Evolutionary conservation across 2,329 filamentous ascomycete genomes (phyloP), one percentile per base, ranked within the genome.

Genomic region (Verticillium longisporum): DNA sequence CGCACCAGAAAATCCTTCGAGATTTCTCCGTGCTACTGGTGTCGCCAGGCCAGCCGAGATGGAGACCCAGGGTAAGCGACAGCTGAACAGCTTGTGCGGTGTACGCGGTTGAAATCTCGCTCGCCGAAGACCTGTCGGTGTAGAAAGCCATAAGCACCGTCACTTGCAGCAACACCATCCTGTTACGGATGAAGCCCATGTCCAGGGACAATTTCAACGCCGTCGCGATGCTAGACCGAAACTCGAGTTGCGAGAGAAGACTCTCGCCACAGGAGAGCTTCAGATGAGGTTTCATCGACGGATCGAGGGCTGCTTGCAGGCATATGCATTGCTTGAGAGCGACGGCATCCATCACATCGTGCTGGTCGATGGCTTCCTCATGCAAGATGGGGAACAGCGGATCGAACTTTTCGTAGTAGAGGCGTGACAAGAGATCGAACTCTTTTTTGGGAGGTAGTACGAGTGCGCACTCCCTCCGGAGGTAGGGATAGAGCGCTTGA

Each of bases 41-140:
- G 4, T 62, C 67, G 14, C 65, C 66, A 1, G 66, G 67, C 60
- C 67, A 68, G 26, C 66, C 64, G 5, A 68, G 61, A 38, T 68
- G 67, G 18, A 68, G 67, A 1, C 66, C 67, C 31, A 68, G 62
- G 1, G 65, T 68, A 55, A 66, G 67, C n/a, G 66, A 63, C 31
- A 67, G 64, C 9, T 61, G 66, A 5, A 68, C 63, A 10, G 66
- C 64, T 58, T 68, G 67, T 6, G 66, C 66, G 14, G 65, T 64
- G 56, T 66, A 66, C 34, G 61, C 56, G 33, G 59, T 60, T 9
- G 65, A 66, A 7, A 66, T 37, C 57, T 65, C 62, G 57, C 65
- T 62, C 45, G 62, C 62, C 9, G 60, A 59, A 26, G 63, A 53
- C 26, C 60, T 63, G 41, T 65, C 65, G 11, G 61, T 57, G 57